Evolutionary conservation across 805 yeast species (phyloP), one percentile per base, ranked within the genome.

Genomic region (Gaillardinia entomophila): DNA sequence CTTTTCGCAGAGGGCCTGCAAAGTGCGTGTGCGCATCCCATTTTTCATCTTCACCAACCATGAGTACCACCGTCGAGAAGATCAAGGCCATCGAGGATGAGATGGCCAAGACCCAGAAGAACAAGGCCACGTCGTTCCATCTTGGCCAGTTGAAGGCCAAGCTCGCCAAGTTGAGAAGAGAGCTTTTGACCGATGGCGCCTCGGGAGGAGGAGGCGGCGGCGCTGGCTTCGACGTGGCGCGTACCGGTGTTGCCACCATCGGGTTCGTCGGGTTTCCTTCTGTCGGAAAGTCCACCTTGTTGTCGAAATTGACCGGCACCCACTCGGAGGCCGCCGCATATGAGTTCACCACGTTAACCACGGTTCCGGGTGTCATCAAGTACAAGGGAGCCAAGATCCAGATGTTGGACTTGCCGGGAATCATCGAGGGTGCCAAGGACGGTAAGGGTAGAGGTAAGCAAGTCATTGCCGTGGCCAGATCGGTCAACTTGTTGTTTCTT

Each of bases 221-320:
- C 42, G 77, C 75, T 15, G 98, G 98, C 6, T 92, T 92, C 61
- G 99, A 92, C 66, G 97, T 92, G 28, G 95, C 96, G n/a, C 78
- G 96, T 59, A 90, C 97, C 0, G 99, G 99, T 62, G 96, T 86
- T 11, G 97, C 96, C 3, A 78, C 95, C 6, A 94, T 92, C 32
- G 99, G 98, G 7, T 92, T 89, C 55, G 96, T 92, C 27, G 99
- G 99, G 3, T 92, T 92, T 56, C 99, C 99, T 1, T 89, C 97
- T 1, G 98, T 92, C 3, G 92, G 92, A 20, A 84, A 84, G 51
- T 78, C 86, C 6, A 92, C 99, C 1, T 63, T 92, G 37, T 72
- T 92, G 45, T 78, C 86, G 18, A 83, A 86, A 57, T 66, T 92
- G 31, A 92, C 98, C 0, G 97, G 98, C 42, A 89, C 96, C 3